Percentiles rank a stretch among this genome's conserved stretches.
Conservation (phyloP, 78 protist species). For the Diacronema lutheri region DNA sequence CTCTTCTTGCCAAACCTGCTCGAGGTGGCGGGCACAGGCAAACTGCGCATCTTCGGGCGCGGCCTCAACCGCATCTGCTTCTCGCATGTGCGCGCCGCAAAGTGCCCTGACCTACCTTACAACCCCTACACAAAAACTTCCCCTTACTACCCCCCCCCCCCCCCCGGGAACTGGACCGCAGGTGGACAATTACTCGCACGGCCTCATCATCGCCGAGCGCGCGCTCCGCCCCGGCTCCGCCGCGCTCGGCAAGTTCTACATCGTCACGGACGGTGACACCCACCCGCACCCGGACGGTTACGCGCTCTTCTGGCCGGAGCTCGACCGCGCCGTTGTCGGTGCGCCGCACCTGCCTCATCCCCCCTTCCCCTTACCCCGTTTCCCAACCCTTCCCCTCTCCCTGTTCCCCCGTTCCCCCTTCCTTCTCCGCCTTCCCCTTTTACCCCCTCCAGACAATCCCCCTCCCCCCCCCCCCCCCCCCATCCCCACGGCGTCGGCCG, state of each 20-base stretch:
- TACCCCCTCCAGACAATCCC: too few species aligned
- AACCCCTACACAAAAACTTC: not conserved
- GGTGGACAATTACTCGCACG: conserved; percentile 75
- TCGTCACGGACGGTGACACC: conserved; percentile 61
- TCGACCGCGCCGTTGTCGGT: conserved; percentile 35
- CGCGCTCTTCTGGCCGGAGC: conserved; percentile 30
- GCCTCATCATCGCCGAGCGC: conserved; percentile 54
- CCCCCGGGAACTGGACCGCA: too few species aligned
- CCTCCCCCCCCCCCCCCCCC: too few species aligned
- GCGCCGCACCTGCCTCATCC: too few species aligned
- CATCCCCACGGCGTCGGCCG: too few species aligned
- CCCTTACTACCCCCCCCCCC: not conserved
- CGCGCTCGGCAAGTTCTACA: conserved; percentile 54
- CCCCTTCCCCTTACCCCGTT: too few species aligned
- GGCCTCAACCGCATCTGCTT: conserved; percentile 7
- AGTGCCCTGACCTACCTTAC: not conserved
- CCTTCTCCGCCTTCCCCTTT: too few species aligned
- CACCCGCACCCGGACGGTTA: conserved; percentile 32
- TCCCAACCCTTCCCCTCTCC: too few species aligned
- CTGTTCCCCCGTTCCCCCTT: too few species aligned
- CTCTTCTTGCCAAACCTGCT: conserved; percentile 68
- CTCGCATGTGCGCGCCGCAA: too few species aligned
- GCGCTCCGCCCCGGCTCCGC: conserved; percentile 20
- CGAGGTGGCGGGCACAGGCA: conserved; percentile 54
- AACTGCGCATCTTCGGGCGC: conserved; percentile 61